phyloP scores from a whole-genome alignment of 306 rosid genomes.

The Morella rubra region DNA sequence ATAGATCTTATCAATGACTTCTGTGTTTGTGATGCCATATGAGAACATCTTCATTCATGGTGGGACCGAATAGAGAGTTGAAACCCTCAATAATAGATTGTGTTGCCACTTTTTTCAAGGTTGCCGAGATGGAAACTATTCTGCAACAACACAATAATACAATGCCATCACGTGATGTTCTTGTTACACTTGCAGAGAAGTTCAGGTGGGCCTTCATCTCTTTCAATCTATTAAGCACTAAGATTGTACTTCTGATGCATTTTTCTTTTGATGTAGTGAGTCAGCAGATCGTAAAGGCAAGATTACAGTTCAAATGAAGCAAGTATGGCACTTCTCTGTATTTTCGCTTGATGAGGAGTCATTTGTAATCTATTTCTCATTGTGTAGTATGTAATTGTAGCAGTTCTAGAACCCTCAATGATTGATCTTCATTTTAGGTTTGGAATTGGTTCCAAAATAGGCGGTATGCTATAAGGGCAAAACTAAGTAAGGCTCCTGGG shows the following conservation, averaged over 20 bases:
- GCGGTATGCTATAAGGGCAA: slow-evolving; percentile 89
- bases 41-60: neutral
- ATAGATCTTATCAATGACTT: neutral
- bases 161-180: slow-evolving; percentile 84
- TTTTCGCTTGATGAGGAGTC: slow-evolving; percentile 18
- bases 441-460: slow-evolving; percentile 99
- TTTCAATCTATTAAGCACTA: slow-evolving; percentile 19
- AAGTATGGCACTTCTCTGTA: slow-evolving; percentile 52
- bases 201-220: slow-evolving; percentile 62
- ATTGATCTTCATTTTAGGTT: slow-evolving; percentile 52
- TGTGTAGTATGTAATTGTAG: neutral
- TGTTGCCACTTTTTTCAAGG: slow-evolving; percentile 47
- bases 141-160: slow-evolving; percentile 75
- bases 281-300: slow-evolving; percentile 83
- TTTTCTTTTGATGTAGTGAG: slow-evolving; percentile 50
- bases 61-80: neutral
- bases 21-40: slow-evolving; percentile 12
- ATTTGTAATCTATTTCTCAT: slow-evolving; percentile 26
- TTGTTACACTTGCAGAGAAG: slow-evolving; percentile 76
- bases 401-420: too few relatives aligned
- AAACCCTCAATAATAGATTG: neutral
- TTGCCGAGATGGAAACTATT: slow-evolving; percentile 86
- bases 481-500: slow-evolving; percentile 71
- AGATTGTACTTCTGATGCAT: slow-evolving; percentile 20
- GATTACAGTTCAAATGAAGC: slow-evolving; percentile 93